A percentile compares a stretch with the other conserved stretches of the same genome.
These are phyloP conservation scores for Didymella arachidicola DNA, from an alignment of 2,329 filamentous ascomycete species.

Conservation along the genomic window DNA sequence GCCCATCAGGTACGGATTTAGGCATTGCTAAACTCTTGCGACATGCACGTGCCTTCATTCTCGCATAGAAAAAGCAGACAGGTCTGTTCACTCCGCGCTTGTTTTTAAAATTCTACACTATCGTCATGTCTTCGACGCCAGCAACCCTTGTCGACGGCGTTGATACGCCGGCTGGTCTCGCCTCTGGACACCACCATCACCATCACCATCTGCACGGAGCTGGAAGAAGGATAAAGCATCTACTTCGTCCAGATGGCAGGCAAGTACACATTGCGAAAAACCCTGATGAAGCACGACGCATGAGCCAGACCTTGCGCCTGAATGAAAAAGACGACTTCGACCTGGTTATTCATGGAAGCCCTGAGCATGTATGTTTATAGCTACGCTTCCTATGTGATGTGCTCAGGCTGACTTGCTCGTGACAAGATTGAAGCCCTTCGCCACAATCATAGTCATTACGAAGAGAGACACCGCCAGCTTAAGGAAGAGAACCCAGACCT, in stretches of 20 bases:
- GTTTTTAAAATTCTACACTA: not conserved
- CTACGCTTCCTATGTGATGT: too few species aligned
- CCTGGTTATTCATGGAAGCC: constrained; percentile 65
- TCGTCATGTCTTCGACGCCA: constrained; percentile 7
- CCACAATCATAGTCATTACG: constrained; percentile 63
- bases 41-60: not conserved
- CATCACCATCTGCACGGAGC: constrained; percentile 38
- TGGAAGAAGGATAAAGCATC: constrained; percentile 59
- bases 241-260: constrained; percentile 64
- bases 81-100: too few species aligned
- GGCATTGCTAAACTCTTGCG: not conserved
- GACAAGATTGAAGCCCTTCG: constrained; percentile 56
- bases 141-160: constrained; percentile 1
- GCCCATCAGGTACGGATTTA: not conserved
- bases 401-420: constrained; percentile 1
- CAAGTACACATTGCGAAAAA: constrained; percentile 64
- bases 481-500: constrained; percentile 59
- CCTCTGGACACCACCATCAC: constrained; percentile 16
- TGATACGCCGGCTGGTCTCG: not conserved
- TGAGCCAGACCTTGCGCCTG: constrained; percentile 56
- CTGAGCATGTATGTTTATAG: constrained; percentile 51
- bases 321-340: constrained; percentile 58
- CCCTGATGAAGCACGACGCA: constrained; percentile 62
- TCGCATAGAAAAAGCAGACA: not conserved
- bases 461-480: constrained; percentile 57